Base-by-base conservation (phyloP, 2,329 filamentous ascomycete species). In the Fusarium mundagurra region DNA sequence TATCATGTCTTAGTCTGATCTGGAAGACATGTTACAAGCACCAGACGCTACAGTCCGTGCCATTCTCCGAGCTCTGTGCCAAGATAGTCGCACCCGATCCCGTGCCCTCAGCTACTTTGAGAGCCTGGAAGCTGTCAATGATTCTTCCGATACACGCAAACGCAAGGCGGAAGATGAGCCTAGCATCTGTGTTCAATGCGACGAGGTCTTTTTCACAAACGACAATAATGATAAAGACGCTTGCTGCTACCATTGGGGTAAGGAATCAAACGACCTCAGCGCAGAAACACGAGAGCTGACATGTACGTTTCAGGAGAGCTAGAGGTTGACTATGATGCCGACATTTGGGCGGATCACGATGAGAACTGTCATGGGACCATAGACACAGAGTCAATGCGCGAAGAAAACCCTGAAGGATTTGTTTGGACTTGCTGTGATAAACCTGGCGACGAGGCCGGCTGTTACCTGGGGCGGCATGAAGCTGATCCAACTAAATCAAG, bases 351-450 rank as follows among this genome's bases (percentile, higher is more conserved):
- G 6, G 74, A 77, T 11, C 36, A 64, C 13, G 68, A 76, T 20
- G 62, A 73, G 6, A 20, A 16, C 0, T 51, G 44, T 2, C 58
- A 72, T 14, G 79, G 76, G 11, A 38, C 29, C 6, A 61, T 71
- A 34, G 70, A 80, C 18, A 59, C 73, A 1, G 55, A 73, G 1
- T 69, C 72, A 14, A 67, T 57, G 22, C 59, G 64, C 3, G 12
- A 33, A 8, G 53, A 69, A 2, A 33, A 12, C 11, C 80, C 77
- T 0, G 65, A 79, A 5, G 75, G 69, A 4, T 81, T 79, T 50
- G n/a, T 44, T 6, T 80, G 74, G 72, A 39, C 34, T 16, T 79
- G 79, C 41, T 80, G 78, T 43, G 31, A 70, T 3, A 38, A 60
- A 24, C 16, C 29, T 0, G 65, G 51, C 33, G 33, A 36, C n/a